Base-by-base conservation (phyloP, 208 protist species). In the Paratrypanosoma confusum region DNA sequence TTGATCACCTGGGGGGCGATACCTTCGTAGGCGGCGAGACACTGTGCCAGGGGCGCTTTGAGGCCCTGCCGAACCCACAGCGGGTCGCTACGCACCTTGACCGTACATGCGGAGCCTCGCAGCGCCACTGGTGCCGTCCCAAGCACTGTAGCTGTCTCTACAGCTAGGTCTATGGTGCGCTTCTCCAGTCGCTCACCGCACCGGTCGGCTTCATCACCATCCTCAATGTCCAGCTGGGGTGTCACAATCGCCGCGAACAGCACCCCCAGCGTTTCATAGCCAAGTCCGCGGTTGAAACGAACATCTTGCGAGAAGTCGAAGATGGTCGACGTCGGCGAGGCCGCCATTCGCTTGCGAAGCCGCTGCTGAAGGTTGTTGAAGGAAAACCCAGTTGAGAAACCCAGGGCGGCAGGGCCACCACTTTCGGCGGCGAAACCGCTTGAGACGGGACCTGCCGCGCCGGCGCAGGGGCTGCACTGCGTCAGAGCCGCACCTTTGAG, bases 1-100 rank as follows among this genome's bases (percentile, higher is more conserved):
- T 93, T 75, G 42, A 93, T 63, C 32, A 93, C 78, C 50, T 93
- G 84, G 40, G 84, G 84, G 13, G 84, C 84, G n/a, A 93, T 68
- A 1, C 57, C 47, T 37, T 93, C 84, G 56, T 93, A 93, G 10
- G 80, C 67, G 7, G 77, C 53, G 10, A 93, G 47, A 28, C 84
- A 93, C 36, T 36, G 52, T 3, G 83, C 71, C 8, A 92, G 55
- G 11, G 73, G 63, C 16, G 41, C 38, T 26, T 74, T 66, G 3
- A 71, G 39, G 27, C 26, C 14, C n/a, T 49, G 20, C 6, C 23
- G 48, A 5, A 50, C 41, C 8, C 48, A 57, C 3, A 4, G 14
- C 1, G 44, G 8, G 14, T 57, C 50, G n/a, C n/a, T n/a, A n/a
- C n/a, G n/a, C n/a, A n/a, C n/a, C n/a, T n/a, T n/a, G n/a, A n/a